Evolutionary conservation across 805 yeast genomes (phyloP).

Genomic region (Candida sithepensis): DNA sequence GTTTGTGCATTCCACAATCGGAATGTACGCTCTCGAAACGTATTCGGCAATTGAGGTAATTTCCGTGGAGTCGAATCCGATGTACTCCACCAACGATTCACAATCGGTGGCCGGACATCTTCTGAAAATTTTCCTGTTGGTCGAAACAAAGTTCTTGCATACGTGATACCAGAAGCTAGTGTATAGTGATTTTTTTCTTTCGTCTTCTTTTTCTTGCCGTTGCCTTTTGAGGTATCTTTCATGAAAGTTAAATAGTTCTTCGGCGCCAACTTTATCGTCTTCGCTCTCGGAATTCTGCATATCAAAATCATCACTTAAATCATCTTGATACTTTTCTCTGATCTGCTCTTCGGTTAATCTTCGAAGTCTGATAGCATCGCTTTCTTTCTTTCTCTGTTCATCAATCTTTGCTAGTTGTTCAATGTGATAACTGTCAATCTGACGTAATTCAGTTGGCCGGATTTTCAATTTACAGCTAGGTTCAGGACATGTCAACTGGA

Average conservation of each 20-base stretch:
- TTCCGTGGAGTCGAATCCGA: slow-evolving; percentile 31
- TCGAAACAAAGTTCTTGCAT: slow-evolving; percentile 50
- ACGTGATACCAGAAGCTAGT: slow-evolving; percentile 39
- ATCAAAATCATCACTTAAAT: slow-evolving; percentile 9
- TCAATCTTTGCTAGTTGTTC: slow-evolving; percentile 5
- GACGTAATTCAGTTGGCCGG: slow-evolving; percentile 38
- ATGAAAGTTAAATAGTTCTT: slow-evolving; percentile 22
- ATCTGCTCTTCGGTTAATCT: slow-evolving; percentile 21
- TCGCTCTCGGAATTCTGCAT: slow-evolving; percentile 7
- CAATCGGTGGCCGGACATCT: slow-evolving; percentile 92
- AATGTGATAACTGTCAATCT: slow-evolving; percentile 21
- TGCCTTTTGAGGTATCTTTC: slow-evolving; percentile 20
- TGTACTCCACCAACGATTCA: slow-evolving; percentile 44
- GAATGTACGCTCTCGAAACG: slow-evolving; percentile 36
- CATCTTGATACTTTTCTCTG: slow-evolving; percentile 18
- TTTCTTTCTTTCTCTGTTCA: slow-evolving; percentile 10
- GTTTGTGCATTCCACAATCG: slow-evolving; percentile 65
- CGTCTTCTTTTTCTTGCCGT: slow-evolving; percentile 19
- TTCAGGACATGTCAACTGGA: slow-evolving; percentile 63
- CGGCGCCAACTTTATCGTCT: slow-evolving; percentile 2
- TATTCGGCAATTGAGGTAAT: slow-evolving; percentile 26
- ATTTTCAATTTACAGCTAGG: slow-evolving; percentile 46
- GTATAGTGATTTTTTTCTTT: slow-evolving; percentile 25
- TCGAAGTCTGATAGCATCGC: slow-evolving; percentile 2
- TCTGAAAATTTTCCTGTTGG: slow-evolving; percentile 43